Evolutionary conservation across 2,329 filamentous ascomycete species (phyloP).

Genomic region (Lecanosticta acicola): DNA sequence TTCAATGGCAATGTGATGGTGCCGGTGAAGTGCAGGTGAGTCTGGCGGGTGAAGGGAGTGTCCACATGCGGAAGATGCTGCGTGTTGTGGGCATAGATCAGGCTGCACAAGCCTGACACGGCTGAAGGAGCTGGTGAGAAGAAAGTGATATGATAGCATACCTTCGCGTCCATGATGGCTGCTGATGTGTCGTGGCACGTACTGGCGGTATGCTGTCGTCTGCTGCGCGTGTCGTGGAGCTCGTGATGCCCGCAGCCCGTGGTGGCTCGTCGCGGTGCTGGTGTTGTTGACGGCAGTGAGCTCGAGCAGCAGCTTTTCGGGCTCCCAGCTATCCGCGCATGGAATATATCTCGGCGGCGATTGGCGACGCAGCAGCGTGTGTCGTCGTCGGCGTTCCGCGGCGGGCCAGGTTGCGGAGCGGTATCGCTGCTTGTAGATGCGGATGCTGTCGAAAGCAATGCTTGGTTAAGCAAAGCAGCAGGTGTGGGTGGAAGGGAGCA

Average conservation of each 20-base stretch:
- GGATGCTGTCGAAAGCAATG: not conserved
- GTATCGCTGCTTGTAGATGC: not conserved
- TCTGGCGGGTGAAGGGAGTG: too few relatives aligned
- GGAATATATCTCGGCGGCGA: not conserved
- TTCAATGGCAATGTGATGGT: not conserved
- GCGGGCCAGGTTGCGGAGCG: not conserved
- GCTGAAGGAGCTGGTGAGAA: not conserved
- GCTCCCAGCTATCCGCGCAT: not conserved
- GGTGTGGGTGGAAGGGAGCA: not conserved
- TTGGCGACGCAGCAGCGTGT: not conserved
- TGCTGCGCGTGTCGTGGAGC: not conserved
- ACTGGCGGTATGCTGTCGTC: not conserved
- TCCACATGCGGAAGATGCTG: too few relatives aligned
- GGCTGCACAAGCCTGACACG: not conserved
- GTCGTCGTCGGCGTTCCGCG: not conserved
- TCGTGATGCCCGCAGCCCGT: not conserved
- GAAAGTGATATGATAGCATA: slow-evolving; percentile 23
- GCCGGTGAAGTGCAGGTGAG: not conserved
- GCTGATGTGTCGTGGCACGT: slow-evolving; percentile 1
- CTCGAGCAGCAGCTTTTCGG: not conserved
- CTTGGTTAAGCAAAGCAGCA: too few relatives aligned
- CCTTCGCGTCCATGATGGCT: slow-evolving; percentile 42
- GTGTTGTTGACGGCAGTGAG: not conserved
- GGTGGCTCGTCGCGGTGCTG: slow-evolving; percentile 3
- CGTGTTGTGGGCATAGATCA: too few relatives aligned